These are phyloP conservation scores for Pyrus communis DNA, from an alignment of 306 rosid genomes.

Conservation along the genomic window DNA sequence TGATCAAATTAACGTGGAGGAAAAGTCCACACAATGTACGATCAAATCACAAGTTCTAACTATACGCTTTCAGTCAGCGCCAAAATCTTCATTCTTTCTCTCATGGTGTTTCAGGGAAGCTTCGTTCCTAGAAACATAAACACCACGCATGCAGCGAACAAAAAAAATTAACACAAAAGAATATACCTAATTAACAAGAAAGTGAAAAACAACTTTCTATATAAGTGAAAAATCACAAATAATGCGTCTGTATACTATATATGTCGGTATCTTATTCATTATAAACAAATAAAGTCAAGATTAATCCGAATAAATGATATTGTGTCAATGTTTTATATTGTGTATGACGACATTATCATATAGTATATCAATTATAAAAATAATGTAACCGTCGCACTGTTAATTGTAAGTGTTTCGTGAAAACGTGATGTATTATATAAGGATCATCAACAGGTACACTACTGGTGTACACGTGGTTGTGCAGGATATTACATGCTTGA, in stretches of 20 bases:
- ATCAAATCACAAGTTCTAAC: neutral
- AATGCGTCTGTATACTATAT: neutral
- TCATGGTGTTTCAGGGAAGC: neutral
- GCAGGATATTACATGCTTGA: neutral
- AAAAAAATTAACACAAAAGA: neutral
- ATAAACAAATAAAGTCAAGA: neutral
- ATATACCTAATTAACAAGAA: neutral
- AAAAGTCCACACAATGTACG: neutral
- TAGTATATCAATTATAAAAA: no score
- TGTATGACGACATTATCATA: no score
- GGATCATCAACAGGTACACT: neutral
- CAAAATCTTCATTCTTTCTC: neutral
- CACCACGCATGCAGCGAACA: neutral
- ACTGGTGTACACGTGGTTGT: conserved; percentile 18
- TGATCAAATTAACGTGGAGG: neutral
- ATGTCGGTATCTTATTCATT: neutral
- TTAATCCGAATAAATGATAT: no score
- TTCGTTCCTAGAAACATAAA: neutral
- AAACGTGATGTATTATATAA: no score
- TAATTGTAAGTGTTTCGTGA: no score
- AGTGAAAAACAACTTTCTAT: no score
- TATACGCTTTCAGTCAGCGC: neutral
- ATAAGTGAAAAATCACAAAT: no score
- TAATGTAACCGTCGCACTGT: no score
- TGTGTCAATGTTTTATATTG: no score